phyloP scores from a whole-genome alignment of 2,329 filamentous ascomycete genomes.

The Apiospora rasikravindrae region DNA sequence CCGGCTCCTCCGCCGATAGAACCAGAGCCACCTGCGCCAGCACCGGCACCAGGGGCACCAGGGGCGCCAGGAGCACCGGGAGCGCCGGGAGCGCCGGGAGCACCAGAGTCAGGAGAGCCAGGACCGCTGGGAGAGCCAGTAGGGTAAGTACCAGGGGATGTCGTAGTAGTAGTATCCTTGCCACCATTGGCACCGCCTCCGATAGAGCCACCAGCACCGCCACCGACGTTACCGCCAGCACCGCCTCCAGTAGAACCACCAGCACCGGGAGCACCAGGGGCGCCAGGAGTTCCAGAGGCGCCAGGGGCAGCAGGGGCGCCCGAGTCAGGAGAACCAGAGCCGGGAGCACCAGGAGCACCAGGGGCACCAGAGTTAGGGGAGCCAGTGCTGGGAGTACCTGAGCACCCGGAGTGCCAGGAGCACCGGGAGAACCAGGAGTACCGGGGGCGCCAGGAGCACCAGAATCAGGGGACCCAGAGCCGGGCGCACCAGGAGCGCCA shows the following conservation, averaged over 20 bases:
- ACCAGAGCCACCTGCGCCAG: neutral
- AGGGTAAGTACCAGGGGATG: no score
- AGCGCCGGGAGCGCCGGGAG: neutral
- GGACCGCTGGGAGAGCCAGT: no score
- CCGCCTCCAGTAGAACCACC: neutral
- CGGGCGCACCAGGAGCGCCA: neutral
- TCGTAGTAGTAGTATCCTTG: no score
- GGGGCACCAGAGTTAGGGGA: neutral
- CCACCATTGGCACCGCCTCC: no score
- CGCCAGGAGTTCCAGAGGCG: no score
- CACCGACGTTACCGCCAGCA: neutral
- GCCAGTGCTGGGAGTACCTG: neutral
- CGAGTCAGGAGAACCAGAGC: neutral
- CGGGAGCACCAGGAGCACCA: neutral
- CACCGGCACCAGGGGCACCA: neutral
- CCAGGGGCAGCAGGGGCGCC: neutral
- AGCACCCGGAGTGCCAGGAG: neutral
- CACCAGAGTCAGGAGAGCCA: neutral
- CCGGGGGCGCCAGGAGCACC: neutral
- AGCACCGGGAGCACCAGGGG: neutral
- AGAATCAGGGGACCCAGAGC: no score
- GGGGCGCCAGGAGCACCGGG: neutral
- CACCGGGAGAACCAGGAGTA: neutral
- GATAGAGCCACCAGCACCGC: no score
- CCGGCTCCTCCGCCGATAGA: neutral